Evolutionary conservation across 2,329 filamentous ascomycete genomes (phyloP).

Genomic region (Verticillium klebahnii): DNA sequence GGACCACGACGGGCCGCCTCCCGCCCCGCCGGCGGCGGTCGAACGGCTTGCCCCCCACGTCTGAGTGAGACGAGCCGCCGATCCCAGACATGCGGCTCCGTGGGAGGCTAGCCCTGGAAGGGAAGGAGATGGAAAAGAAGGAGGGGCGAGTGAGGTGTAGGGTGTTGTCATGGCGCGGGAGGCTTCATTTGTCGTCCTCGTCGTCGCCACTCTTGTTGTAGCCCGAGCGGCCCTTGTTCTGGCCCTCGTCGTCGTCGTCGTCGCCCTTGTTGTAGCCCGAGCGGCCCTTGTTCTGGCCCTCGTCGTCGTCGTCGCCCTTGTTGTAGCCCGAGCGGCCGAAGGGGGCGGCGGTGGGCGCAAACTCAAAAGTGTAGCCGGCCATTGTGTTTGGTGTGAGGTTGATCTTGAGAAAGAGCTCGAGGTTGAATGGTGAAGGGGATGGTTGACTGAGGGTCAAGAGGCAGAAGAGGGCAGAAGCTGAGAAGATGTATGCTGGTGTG

Average conservation of each 20-base stretch:
- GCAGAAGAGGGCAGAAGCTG: neutral
- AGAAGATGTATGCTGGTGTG: neutral
- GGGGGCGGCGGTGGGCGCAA: conserved; percentile 28
- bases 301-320: conserved; percentile 26
- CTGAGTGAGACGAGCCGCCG: neutral
- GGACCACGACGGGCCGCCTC: neutral
- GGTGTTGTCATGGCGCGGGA: neutral
- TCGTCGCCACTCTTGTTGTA: conserved; percentile 36
- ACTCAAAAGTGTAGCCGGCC: conserved; percentile 27
- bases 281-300: conserved; percentile 28
- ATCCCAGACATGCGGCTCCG: neutral
- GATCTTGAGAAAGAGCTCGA: neutral
- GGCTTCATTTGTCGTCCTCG: conserved; percentile 27
- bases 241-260: conserved; percentile 26
- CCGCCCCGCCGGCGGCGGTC: neutral
- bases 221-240: conserved; percentile 39
- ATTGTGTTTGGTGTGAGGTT: conserved; percentile 21
- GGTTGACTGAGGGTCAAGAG: neutral
- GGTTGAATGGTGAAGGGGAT: neutral
- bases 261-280: conserved; percentile 34
- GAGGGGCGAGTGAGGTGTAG: neutral
- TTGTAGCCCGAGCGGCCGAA: conserved; percentile 40
- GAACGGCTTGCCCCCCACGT: neutral
- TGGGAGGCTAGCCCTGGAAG: neutral
- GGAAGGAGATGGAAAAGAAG: neutral